phyloP scores from a whole-genome alignment of 2,329 filamentous ascomycete genomes.

The Penicillium sp. region DNA sequence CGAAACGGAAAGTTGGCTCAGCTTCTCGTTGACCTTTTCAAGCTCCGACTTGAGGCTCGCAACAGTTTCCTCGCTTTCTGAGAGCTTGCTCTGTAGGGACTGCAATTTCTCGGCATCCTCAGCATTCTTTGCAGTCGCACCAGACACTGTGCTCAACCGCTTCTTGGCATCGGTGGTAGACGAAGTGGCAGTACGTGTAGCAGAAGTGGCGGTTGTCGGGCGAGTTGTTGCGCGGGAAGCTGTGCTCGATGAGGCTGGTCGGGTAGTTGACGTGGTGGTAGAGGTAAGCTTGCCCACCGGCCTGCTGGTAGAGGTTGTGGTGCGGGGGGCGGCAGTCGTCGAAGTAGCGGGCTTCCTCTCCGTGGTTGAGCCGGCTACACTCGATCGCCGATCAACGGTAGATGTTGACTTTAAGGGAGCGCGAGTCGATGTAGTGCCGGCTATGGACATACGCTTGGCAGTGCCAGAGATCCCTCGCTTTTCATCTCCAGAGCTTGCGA shows the following conservation, averaged over 20 bases:
- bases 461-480: slow-evolving; percentile 42
- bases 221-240: slow-evolving; percentile 27
- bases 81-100: slow-evolving; percentile 35
- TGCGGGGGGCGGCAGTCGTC: slow-evolving; percentile 19
- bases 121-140: slow-evolving; percentile 25
- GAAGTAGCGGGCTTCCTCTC: slow-evolving; percentile 31
- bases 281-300: slow-evolving; percentile 25
- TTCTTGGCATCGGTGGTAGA: slow-evolving; percentile 34
- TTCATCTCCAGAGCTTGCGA: slow-evolving; percentile 47
- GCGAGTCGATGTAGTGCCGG: slow-evolving; percentile 36
- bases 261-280: slow-evolving; percentile 24
- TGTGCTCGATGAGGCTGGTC: slow-evolving; percentile 27
- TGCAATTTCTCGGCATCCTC: slow-evolving; percentile 36
- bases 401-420: slow-evolving; percentile 36
- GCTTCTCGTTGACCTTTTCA: slow-evolving; percentile 36
- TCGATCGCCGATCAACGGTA: slow-evolving; percentile 39
- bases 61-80: slow-evolving; percentile 38
- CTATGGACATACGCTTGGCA: slow-evolving; percentile 48
- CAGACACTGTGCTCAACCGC: slow-evolving; percentile 36
- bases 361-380: slow-evolving; percentile 35
- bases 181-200: slow-evolving; percentile 22
- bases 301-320: slow-evolving; percentile 25
- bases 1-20: slow-evolving; percentile 31
- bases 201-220: slow-evolving; percentile 24
- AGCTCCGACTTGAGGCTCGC: slow-evolving; percentile 34